A percentile compares a stretch with the other conserved stretches of the same genome.
These are phyloP conservation scores for Panus rudis DNA, from an alignment of 768 basidiomycete species.

Conservation along the genomic window DNA sequence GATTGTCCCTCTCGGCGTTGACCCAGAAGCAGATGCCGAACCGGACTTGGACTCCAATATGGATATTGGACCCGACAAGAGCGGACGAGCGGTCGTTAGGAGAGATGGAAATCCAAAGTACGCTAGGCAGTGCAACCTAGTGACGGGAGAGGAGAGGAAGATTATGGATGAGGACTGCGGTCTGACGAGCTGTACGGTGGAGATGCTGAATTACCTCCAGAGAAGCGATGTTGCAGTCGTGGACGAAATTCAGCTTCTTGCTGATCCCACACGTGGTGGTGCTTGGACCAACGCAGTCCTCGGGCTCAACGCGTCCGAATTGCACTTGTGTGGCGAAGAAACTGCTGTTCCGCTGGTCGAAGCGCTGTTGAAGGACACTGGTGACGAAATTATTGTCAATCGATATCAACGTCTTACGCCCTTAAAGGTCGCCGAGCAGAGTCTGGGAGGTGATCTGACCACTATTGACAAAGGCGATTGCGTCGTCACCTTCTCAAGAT, in stretches of 20 bases:
- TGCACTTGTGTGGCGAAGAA: conserved; percentile 96
- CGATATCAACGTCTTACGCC: conserved; percentile 88
- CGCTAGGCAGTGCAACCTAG: conserved; percentile 69
- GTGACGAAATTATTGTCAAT: conserved; percentile 75
- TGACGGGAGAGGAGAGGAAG: conserved; percentile 88
- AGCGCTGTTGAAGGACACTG: conserved; percentile 61
- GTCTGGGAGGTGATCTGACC: conserved; percentile 52
- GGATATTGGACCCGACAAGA: conserved; percentile 19
- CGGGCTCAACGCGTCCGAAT: conserved; percentile 65
- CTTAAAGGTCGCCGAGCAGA: conserved; percentile 58
- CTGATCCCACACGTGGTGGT: conserved; percentile 67
- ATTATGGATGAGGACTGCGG: conserved; percentile 51
- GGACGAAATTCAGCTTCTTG: conserved; percentile 97
- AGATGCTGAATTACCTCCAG: conserved; percentile 60
- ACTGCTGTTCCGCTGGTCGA: conserved; percentile 78
- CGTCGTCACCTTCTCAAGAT: conserved; percentile 78
- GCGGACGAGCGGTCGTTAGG: conserved; percentile 13
- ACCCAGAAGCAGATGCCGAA: conserved; percentile 32
- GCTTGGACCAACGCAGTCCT: conserved; percentile 83
- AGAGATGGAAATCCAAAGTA: conserved; percentile 37
- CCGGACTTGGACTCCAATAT: conserved; percentile 29
- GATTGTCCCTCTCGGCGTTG: conserved; percentile 57
- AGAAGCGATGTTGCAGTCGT: conserved; percentile 78
- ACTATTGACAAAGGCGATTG: conserved; percentile 80
- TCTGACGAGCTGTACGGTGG: conserved; percentile 82